Base-by-base conservation (phyloP, 208 protist genomes). In the Naegleria fowleri region DNA sequence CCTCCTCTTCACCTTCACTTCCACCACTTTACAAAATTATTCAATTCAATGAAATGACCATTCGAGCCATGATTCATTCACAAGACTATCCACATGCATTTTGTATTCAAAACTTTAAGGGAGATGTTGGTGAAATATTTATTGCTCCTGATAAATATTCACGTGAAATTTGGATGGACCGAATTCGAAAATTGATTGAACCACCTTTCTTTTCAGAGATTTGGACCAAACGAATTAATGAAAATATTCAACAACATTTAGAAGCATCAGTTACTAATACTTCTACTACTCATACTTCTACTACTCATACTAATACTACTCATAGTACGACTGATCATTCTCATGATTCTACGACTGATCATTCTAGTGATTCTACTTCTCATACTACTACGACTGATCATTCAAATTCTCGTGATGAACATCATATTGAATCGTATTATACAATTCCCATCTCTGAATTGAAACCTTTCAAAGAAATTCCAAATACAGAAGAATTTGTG, bases 211-310 rank as follows among this genome's bases (percentile, higher is more conserved):
- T 86, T 48, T 33, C 33, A 48, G 83, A 86, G 2, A 0, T 43
- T 13, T 43, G 36, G 36, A 86, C 36, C 3, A 11, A 86, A 86
- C 9, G 9, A 13, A 86, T 86, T 48, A 40, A 43, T 48, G 83
- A 86, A 38, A 48, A 86, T 29, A 86, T 86, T 86, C 39, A 86
- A 48, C 5, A 43, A 43, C 25, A 86, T 86, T 86, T 86, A 29
- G 16, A 40, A 5, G 38, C 22, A 16, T 43, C 76, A 41, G 7
- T 9, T 48, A n/a, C 5, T 48, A 48, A 1, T 48, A 48, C 1
- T 48, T 9, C 43, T 48, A 48, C 43, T 48, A 48, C 1, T 48
- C 1, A 1, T 48, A 48, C 43, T 48, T 9, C 43, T n/a, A n/a
- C n/a, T n/a, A n/a, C n/a, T n/a, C n/a, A n/a, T n/a, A n/a, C n/a